Percentiles rank a stretch among this genome's conserved stretches.
Evolutionary conservation across 257 asterid species (phyloP).

Genomic region (Verbascum thapsus): DNA sequence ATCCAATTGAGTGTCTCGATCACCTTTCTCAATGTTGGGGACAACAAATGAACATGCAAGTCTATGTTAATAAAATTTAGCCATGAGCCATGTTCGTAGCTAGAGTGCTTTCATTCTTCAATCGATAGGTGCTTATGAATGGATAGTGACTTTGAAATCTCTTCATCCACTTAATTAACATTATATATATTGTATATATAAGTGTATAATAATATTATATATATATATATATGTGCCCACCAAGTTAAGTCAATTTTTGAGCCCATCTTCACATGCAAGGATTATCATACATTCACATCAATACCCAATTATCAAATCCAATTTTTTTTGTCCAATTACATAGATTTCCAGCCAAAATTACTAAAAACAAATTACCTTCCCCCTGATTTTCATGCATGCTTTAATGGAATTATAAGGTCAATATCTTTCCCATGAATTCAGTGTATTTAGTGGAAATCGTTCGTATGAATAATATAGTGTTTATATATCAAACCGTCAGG

Average conservation of each 20-base stretch:
- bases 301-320: constrained; percentile 23
- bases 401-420: constrained; percentile 30
- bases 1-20: constrained; percentile 24
- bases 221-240: constrained; percentile 21
- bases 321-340: constrained; percentile 22
- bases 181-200: background rate
- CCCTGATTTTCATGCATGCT: constrained; percentile 23
- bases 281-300: constrained; percentile 29
- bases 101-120: constrained; percentile 20
- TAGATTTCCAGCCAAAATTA: background rate
- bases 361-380: background rate
- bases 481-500: background rate
- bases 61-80: constrained; percentile 28
- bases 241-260: constrained; percentile 29
- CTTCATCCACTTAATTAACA: constrained; percentile 37
- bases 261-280: constrained; percentile 47
- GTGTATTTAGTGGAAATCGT: background rate
- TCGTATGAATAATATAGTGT: background rate
- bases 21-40: constrained; percentile 24
- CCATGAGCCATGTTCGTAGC: constrained; percentile 45
- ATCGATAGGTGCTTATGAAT: constrained; percentile 27
- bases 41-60: constrained; percentile 42
- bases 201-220: background rate
- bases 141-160: constrained; percentile 42
- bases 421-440: constrained; percentile 31